Conservation (phyloP, 2,329 filamentous ascomycete genomes). For the Knufia petricola region DNA sequence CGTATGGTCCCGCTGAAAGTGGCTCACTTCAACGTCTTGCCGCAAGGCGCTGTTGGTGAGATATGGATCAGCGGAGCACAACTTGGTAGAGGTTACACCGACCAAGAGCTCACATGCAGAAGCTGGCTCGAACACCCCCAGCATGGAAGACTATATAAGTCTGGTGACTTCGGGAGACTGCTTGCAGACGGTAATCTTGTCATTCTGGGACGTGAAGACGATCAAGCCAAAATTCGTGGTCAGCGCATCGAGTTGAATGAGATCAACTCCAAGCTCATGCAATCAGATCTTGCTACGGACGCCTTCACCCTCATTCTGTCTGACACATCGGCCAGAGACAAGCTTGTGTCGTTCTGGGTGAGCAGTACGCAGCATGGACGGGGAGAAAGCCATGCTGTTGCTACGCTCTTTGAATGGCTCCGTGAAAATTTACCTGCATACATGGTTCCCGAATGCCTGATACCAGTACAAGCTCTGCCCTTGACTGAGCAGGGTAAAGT, state of each 20-base stretch:
- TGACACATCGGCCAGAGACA: slow-evolving; percentile 22
- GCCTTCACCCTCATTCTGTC: slow-evolving; percentile 54
- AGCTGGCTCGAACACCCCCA: slow-evolving; percentile 61
- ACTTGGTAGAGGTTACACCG: slow-evolving; percentile 63
- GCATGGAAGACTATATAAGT: slow-evolving; percentile 68
- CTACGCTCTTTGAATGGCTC: slow-evolving; percentile 46
- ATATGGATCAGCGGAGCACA: slow-evolving; percentile 81
- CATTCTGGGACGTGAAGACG: slow-evolving; percentile 64
- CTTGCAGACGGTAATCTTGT: slow-evolving; percentile 66
- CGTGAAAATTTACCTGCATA: slow-evolving; percentile 55
- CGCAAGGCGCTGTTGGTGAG: slow-evolving; percentile 66
- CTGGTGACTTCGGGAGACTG: slow-evolving; percentile 72
- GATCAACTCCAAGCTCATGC: slow-evolving; percentile 55
- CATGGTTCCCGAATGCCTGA: slow-evolving; percentile 66
- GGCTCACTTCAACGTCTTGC: slow-evolving; percentile 47
- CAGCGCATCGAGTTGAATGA: slow-evolving; percentile 72
- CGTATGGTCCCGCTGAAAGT: neutral
- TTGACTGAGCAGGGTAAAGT: slow-evolving; percentile 67
- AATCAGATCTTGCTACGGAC: slow-evolving; percentile 44
- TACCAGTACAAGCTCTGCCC: slow-evolving; percentile 62
- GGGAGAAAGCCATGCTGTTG: slow-evolving; percentile 23
- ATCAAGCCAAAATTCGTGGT: slow-evolving; percentile 72
- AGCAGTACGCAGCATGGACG: slow-evolving; percentile 26
- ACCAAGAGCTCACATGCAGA: slow-evolving; percentile 49
- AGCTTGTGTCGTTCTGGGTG: slow-evolving; percentile 57